A percentile compares a stretch with the other conserved stretches of the same genome.
These are phyloP conservation scores for Trichoderma citrinoviride DNA, from an alignment of 2,329 filamentous ascomycete species.

Conservation along the genomic window DNA sequence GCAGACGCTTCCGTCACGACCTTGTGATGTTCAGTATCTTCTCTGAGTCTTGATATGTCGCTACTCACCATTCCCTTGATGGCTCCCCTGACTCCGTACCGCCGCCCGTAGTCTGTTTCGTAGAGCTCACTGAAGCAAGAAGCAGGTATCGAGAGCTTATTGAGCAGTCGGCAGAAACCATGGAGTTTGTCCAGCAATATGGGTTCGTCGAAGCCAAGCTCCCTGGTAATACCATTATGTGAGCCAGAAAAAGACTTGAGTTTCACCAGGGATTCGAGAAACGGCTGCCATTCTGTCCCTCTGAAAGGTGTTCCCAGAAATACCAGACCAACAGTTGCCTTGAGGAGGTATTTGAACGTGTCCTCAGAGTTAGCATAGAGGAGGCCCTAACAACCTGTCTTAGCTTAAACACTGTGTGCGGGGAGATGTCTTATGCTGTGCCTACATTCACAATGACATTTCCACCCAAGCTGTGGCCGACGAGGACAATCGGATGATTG, in stretches of 20 bases:
- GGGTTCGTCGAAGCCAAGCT: slow-evolving; percentile 22
- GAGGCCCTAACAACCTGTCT: too few relatives aligned
- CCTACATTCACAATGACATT: neutral
- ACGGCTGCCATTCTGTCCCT: neutral
- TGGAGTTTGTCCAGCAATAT: slow-evolving; percentile 24
- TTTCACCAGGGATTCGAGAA: neutral
- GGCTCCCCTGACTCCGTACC: slow-evolving; percentile 6
- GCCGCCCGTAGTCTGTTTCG: slow-evolving; percentile 24
- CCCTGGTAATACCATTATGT: slow-evolving; percentile 23
- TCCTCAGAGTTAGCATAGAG: neutral
- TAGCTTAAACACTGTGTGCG: too few relatives aligned
- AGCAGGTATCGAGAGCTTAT: slow-evolving; percentile 13
- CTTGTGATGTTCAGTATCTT: slow-evolving; percentile 1
- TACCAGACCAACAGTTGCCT: neutral
- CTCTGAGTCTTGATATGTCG: neutral
- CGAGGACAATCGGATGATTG: neutral
- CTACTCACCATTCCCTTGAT: neutral
- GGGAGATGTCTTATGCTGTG: too few relatives aligned
- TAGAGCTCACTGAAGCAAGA: slow-evolving; percentile 24
- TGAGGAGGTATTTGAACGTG: neutral
- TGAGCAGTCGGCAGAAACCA: slow-evolving; percentile 23
- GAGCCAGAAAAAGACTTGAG: slow-evolving; percentile 19
- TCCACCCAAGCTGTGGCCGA: neutral
- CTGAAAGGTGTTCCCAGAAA: neutral
- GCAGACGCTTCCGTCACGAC: slow-evolving; percentile 19